Evolutionary conservation across 352 stramenopile species (phyloP).

Genomic region (Phytophthora aleatoria): DNA sequence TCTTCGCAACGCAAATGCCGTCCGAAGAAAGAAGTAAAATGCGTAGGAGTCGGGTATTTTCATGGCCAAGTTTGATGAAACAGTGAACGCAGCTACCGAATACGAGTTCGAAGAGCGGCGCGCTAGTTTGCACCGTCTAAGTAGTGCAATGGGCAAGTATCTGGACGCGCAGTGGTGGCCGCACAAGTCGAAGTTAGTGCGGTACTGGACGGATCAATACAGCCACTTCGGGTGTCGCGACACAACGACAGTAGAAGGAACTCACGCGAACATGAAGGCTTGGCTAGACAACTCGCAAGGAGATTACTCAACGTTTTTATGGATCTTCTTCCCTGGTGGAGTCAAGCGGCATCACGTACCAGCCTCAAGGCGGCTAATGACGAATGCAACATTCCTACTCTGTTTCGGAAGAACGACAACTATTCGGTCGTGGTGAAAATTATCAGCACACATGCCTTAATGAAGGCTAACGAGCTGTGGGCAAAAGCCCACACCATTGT

Average conservation of each 20-base stretch:
- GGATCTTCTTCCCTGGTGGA: neutral
- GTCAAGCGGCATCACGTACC: neutral
- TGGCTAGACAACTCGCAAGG: neutral
- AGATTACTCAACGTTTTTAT: neutral
- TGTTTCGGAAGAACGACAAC: neutral
- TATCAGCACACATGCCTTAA: neutral
- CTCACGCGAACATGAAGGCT: neutral
- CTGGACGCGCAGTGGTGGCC: neutral
- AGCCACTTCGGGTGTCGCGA: neutral
- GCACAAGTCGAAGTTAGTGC: neutral
- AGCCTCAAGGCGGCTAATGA: neutral
- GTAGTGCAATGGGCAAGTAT: neutral
- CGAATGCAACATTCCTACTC: neutral
- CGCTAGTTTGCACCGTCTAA: neutral
- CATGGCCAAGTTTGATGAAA: neutral
- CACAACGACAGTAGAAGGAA: neutral
- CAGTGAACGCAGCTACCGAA: neutral
- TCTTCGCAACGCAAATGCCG: too few relatives aligned
- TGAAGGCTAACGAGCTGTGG: neutral
- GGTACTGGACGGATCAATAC: neutral
- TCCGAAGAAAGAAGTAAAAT: neutral
- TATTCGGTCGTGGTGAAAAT: neutral
- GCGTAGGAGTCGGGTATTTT: neutral
- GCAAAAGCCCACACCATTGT: neutral
- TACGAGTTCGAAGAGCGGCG: too few relatives aligned